These are phyloP conservation scores for Calonectria hawksworthii DNA, from an alignment of 2,329 filamentous ascomycete species.

Conservation along the genomic window DNA sequence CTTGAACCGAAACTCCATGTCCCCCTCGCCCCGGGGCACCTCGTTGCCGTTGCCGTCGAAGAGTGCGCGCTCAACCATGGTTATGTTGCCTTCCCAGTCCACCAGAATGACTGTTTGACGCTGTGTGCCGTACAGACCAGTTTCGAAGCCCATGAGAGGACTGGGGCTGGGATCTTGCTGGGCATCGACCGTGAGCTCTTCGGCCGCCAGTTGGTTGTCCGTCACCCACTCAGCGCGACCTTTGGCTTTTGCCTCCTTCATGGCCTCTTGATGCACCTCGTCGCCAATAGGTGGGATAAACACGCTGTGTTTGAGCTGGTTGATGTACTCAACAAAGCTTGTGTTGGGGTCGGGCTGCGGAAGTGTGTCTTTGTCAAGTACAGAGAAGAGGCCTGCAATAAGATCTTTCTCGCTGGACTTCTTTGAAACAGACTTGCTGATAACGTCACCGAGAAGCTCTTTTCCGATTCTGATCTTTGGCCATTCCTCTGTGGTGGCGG, in stretches of 20 bases:
- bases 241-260: conserved; percentile 57
- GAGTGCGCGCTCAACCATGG: conserved; percentile 70
- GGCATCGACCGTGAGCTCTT: conserved; percentile 53
- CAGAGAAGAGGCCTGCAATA: conserved; percentile 63
- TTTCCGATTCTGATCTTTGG: conserved; percentile 72
- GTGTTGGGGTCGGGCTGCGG: conserved; percentile 57
- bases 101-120: conserved; percentile 74
- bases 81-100: conserved; percentile 74
- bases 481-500: conserved; percentile 62
- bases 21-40: conserved; percentile 67
- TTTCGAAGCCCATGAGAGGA: conserved; percentile 62
- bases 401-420: conserved; percentile 62
- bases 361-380: conserved; percentile 71
- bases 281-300: conserved; percentile 73
- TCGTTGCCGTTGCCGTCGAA: conserved; percentile 71
- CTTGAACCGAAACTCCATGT: conserved; percentile 68
- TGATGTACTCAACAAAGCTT: conserved; percentile 68
- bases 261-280: conserved; percentile 58
- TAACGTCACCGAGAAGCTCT: conserved; percentile 57
- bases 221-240: conserved; percentile 56
- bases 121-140: conserved; percentile 75
- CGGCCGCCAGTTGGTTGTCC: conserved; percentile 54
- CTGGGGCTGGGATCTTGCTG: conserved; percentile 54
- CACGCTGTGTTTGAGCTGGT: conserved; percentile 69
- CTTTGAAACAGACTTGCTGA: conserved; percentile 56